Evolutionary conservation across 352 stramenopile genomes (phyloP), one percentile per base, ranked within the genome.

Genomic region (Pythium aphanidermatum): DNA sequence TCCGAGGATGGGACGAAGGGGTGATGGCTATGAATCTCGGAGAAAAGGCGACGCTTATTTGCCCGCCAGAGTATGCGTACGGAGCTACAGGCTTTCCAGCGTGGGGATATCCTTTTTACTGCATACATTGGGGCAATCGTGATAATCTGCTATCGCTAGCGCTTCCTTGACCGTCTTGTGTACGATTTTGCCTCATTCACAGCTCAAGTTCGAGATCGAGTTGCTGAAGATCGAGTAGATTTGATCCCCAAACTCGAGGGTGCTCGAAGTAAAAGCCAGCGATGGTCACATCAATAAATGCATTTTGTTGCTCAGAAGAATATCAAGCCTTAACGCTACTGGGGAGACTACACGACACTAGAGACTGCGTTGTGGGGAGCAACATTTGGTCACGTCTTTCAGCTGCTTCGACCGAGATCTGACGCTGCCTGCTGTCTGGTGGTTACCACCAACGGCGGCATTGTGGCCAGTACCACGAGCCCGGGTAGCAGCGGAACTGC

Each of bases 1-100:
- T 98, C 65, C 95, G 92, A 45, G 95, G 90, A 32, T 98, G 95
- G 95, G 95, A 98, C 58, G 89, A 98, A 60, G 75, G 83, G 17
- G 87, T 98, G 21, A 45, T 84, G 16, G 44, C 58, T 36, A 91
- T 92, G 86, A 80, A 81, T 30, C 59, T 97, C 16, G 92, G 90
- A 23, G 95, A 98, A 64, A 69, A 71, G 28, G 84, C 92, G 25
- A 87, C 75, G 29, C 83, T 98, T 47, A 95, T 86, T 47, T 97
- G 89, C 61, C 86, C 86, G 16, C 88, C 91, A 14, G 92, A 98
- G 71, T 98, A 98, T 70, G 93, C 92, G 40, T 98, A 98, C 68
- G 95, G 95, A 38, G 56, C 72, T 0, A 60, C 70, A 11, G 95
- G 93, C 24, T 98, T 98, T 47, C 76, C 82, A 26, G 84, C 91